A percentile compares a stretch with the other conserved stretches of the same genome.
These are phyloP conservation scores for Akanthomyces lecanii DNA, from an alignment of 2,329 filamentous ascomycete species.

Conservation along the genomic window DNA sequence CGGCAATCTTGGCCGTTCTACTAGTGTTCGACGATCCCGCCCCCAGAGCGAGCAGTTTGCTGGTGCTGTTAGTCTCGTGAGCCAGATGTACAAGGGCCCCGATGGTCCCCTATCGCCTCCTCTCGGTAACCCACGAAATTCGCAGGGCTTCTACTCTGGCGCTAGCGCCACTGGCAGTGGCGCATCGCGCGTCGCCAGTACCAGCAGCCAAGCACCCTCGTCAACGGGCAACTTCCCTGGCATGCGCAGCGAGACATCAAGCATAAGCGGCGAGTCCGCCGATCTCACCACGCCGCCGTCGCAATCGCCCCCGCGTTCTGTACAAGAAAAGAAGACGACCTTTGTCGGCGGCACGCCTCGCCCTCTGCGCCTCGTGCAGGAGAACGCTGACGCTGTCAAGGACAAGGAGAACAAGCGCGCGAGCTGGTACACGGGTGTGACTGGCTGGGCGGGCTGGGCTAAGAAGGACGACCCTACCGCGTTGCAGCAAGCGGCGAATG, in stretches of 20 bases:
- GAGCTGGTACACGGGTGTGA: constrained; percentile 51
- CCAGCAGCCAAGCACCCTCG: constrained; percentile 40
- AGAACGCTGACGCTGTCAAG: constrained; percentile 55
- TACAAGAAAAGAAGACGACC: constrained; percentile 53
- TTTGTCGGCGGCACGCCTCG: constrained; percentile 69
- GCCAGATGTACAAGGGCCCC: constrained; percentile 82
- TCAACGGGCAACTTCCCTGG: constrained; percentile 65
- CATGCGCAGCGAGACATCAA: constrained; percentile 61
- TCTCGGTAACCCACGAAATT: constrained; percentile 54
- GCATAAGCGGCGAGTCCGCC: constrained; percentile 64
- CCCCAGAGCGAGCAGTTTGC: constrained; percentile 63
- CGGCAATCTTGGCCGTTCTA: constrained; percentile 49
- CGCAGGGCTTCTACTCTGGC: constrained; percentile 60
- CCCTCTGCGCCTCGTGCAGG: constrained; percentile 81
- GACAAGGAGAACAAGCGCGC: constrained; percentile 53
- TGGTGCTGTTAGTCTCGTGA: constrained; percentile 64
- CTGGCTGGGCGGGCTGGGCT: constrained; percentile 50
- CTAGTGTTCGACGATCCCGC: constrained; percentile 50
- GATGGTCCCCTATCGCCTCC: constrained; percentile 59
- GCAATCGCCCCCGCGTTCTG: constrained; percentile 50
- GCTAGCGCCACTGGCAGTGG: constrained; percentile 46
- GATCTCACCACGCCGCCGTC: constrained; percentile 43
- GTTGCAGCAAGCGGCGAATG: constrained; percentile 21
- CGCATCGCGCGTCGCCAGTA: constrained; percentile 48
- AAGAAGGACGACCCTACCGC: constrained; percentile 45